phyloP scores from a whole-genome alignment of 1,284 basidiomycete genomes.

The Tilletia indica region DNA sequence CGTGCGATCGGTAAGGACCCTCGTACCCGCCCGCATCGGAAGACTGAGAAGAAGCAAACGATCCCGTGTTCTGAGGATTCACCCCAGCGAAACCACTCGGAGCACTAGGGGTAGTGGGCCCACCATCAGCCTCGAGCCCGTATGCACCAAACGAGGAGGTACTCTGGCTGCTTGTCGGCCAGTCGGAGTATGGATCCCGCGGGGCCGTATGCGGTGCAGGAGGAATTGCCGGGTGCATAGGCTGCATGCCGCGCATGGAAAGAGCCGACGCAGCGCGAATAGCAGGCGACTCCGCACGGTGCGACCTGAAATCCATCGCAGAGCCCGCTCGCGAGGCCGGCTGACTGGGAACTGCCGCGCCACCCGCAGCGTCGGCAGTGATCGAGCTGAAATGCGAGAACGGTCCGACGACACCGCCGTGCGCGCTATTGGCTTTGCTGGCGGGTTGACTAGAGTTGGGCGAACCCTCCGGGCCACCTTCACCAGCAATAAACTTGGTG shows the following conservation, averaged over 20 bases:
- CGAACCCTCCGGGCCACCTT: slow-evolving; percentile 45
- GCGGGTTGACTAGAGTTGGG: slow-evolving; percentile 45
- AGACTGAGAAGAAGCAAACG: slow-evolving; percentile 6
- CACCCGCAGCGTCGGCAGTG: slow-evolving; percentile 65
- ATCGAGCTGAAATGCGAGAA: slow-evolving; percentile 94
- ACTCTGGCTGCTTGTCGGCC: slow-evolving; percentile 22
- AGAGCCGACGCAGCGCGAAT: slow-evolving; percentile 18
- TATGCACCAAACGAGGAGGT: slow-evolving; percentile 3
- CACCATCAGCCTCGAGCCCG: not conserved
- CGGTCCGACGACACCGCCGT: slow-evolving; percentile 64
- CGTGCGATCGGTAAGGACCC: slow-evolving; percentile 19
- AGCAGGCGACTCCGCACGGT: slow-evolving; percentile 17
- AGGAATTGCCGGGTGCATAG: not conserved
- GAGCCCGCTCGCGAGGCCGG: slow-evolving; percentile 39
- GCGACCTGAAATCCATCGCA: slow-evolving; percentile 33
- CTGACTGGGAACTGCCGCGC: slow-evolving; percentile 31
- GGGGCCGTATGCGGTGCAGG: not conserved
- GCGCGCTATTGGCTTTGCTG: slow-evolving; percentile 41
- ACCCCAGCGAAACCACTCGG: not conserved
- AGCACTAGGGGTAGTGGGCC: not conserved
- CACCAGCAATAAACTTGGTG: slow-evolving; percentile 87
- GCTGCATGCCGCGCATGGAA: slow-evolving; percentile 5
- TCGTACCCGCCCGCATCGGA: slow-evolving; percentile 7
- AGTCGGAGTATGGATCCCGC: slow-evolving; percentile 33
- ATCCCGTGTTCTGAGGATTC: slow-evolving; percentile 14